A percentile compares a stretch with the other conserved stretches of the same genome.
phyloP scores from a whole-genome alignment of 306 rosid genomes.

The Dryas alaskensis region DNA sequence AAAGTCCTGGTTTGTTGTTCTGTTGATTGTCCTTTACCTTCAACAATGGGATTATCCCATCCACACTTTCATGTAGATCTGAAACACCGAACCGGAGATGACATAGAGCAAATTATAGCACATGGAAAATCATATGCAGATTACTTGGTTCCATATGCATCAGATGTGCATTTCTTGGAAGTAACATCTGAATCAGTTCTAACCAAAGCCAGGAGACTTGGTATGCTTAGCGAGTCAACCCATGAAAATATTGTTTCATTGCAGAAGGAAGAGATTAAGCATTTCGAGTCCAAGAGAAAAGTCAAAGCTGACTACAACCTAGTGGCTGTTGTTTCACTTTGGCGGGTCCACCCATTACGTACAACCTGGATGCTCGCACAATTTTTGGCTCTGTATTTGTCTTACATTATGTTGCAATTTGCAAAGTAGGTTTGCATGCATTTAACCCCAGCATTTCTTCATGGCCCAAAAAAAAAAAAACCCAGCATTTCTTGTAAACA shows the following conservation, averaged over 20 bases:
- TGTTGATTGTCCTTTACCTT: constrained; percentile 61
- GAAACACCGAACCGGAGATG: constrained; percentile 30
- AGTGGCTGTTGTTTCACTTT: constrained; percentile 4
- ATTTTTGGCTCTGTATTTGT: background rate
- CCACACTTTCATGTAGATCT: constrained; percentile 28
- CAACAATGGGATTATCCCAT: constrained; percentile 38
- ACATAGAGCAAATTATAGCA: constrained; percentile 45
- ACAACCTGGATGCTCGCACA: background rate
- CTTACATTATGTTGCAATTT: background rate
- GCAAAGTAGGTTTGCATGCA: constrained; percentile 2
- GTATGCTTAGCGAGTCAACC: constrained; percentile 63
- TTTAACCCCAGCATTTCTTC: background rate
- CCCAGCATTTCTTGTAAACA: background rate
- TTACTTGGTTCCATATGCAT: constrained; percentile 41
- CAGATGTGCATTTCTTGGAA: constrained; percentile 70
- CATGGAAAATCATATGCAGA: constrained; percentile 49
- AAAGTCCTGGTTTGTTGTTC: constrained; percentile 71
- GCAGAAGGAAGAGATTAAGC: constrained; percentile 62
- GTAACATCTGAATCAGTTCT: constrained; percentile 51
- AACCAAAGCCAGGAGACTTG: constrained; percentile 62
- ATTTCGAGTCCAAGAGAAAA: constrained; percentile 56
- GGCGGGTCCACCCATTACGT: background rate
- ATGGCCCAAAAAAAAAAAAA: too few species aligned
- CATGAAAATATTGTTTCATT: constrained; percentile 41
- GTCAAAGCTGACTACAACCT: constrained; percentile 29